These are phyloP conservation scores for Ogataea parapolymorpha DNA, from an alignment of 805 yeast genomes.

Conservation along the genomic window DNA sequence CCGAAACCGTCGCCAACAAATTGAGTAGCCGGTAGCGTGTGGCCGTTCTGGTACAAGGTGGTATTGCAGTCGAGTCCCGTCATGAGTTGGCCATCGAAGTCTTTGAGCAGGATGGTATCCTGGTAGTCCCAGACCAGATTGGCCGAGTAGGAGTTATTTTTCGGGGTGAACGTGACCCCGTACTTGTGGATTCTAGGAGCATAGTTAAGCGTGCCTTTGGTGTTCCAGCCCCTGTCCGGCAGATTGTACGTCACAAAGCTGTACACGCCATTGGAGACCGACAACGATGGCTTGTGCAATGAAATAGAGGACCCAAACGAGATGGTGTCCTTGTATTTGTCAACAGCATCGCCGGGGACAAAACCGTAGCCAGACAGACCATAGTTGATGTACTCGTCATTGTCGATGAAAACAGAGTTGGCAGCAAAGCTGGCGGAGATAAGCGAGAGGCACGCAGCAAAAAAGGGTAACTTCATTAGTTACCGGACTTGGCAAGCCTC, in stretches of 20 bases:
- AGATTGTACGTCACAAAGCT: slow-evolving; percentile 29
- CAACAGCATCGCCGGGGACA: slow-evolving; percentile 25
- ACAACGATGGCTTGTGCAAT: slow-evolving; percentile 25
- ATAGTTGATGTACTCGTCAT: slow-evolving; percentile 22
- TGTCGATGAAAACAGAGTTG: slow-evolving; percentile 22
- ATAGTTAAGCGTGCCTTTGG: slow-evolving; percentile 31
- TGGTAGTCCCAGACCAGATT: slow-evolving; percentile 29
- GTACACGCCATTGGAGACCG: slow-evolving; percentile 24
- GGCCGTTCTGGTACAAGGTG: slow-evolving; percentile 24
- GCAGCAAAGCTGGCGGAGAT: slow-evolving; percentile 14
- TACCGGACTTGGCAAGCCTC: not conserved
- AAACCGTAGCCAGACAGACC: slow-evolving; percentile 32
- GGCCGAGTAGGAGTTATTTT: slow-evolving; percentile 15
- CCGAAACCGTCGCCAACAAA: slow-evolving; percentile 34
- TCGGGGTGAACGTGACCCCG: slow-evolving; percentile 26
- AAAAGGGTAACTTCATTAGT: slow-evolving; percentile 1
- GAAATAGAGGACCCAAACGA: slow-evolving; percentile 33
- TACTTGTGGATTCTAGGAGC: slow-evolving; percentile 28
- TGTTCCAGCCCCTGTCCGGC: slow-evolving; percentile 35
- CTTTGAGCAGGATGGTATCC: slow-evolving; percentile 31
- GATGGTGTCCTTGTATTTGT: slow-evolving; percentile 31
- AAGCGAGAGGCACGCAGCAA: slow-evolving; percentile 9
- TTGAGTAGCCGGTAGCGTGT: slow-evolving; percentile 27
- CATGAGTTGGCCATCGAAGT: slow-evolving; percentile 28
- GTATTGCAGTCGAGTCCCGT: slow-evolving; percentile 32